A percentile compares a stretch with the other conserved stretches of the same genome.
These are phyloP conservation scores for Medakamo hakoo DNA, from an alignment of 139 green algal species.

Conservation along the genomic window DNA sequence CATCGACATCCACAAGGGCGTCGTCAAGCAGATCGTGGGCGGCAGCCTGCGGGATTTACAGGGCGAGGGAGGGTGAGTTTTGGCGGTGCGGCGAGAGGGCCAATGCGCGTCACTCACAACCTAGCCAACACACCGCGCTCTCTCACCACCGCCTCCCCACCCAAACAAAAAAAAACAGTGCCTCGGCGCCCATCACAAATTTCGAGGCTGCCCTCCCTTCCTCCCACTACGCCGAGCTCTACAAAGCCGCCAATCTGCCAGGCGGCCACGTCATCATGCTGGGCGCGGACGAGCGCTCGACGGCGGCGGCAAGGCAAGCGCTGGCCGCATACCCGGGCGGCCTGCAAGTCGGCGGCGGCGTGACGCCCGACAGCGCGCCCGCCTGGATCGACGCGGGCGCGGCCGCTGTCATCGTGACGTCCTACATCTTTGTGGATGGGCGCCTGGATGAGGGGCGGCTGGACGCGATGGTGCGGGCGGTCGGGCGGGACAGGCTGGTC, in stretches of 20 bases:
- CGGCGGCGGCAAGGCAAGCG: conserved; percentile 25
- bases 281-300: conserved; percentile 52
- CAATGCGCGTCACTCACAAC: not conserved
- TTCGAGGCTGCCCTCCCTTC: conserved; percentile 77
- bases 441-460: conserved; percentile 68
- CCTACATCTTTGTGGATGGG: conserved; percentile 79
- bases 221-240: conserved; percentile 74
- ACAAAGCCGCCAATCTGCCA: conserved; percentile 51
- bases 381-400: conserved; percentile 80
- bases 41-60: conserved; percentile 74
- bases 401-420: conserved; percentile 94
- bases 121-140: not conserved
- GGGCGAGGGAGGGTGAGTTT: not conserved
- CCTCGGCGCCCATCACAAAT: conserved; percentile 58
- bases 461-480: conserved; percentile 45
- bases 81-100: not conserved
- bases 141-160: not conserved
- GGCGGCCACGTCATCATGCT: conserved; percentile 99
- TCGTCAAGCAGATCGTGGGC: conserved; percentile 99
- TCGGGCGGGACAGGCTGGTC: conserved; percentile 80
- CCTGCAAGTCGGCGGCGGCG: conserved; percentile 86
- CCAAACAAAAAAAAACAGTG: not conserved
- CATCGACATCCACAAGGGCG: conserved; percentile 99
- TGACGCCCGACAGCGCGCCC: conserved; percentile 67
- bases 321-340: conserved; percentile 66